Evolutionary conservation across 108 stramenopile species (phyloP).

Genomic region (Cyclotella baltica): DNA sequence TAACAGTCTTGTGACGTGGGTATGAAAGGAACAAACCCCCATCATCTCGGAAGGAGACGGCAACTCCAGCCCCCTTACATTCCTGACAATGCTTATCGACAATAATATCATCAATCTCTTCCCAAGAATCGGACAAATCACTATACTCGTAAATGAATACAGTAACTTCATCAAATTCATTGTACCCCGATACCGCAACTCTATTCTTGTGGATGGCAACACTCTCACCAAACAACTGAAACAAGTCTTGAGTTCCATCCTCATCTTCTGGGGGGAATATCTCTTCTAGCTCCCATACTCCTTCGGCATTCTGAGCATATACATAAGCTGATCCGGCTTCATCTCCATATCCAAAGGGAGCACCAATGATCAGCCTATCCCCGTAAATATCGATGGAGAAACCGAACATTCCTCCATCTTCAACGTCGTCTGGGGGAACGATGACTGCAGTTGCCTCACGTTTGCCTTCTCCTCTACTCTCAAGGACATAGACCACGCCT

Average conservation of each 20-base stretch:
- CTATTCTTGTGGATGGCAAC: background rate
- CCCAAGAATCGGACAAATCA: background rate
- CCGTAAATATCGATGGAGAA: background rate
- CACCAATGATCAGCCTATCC: background rate
- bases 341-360: background rate
- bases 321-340: background rate
- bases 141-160: slow-evolving; percentile 1
- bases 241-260: background rate
- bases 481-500: background rate
- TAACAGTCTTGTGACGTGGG: background rate
- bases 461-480: background rate
- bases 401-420: background rate
- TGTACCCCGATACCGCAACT: background rate
- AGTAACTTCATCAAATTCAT: slow-evolving; percentile 4
- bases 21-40: slow-evolving; percentile 2
- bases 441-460: background rate
- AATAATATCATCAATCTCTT: slow-evolving; percentile 13
- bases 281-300: background rate
- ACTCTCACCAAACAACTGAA: background rate
- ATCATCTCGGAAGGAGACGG: background rate
- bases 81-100: slow-evolving; percentile 1
- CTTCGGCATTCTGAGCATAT: background rate
- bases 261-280: background rate
- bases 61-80: background rate
- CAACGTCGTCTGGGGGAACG: background rate